Conservation (phyloP, 176 grass and related monocot species). For the Alopecurus myosuroides region DNA sequence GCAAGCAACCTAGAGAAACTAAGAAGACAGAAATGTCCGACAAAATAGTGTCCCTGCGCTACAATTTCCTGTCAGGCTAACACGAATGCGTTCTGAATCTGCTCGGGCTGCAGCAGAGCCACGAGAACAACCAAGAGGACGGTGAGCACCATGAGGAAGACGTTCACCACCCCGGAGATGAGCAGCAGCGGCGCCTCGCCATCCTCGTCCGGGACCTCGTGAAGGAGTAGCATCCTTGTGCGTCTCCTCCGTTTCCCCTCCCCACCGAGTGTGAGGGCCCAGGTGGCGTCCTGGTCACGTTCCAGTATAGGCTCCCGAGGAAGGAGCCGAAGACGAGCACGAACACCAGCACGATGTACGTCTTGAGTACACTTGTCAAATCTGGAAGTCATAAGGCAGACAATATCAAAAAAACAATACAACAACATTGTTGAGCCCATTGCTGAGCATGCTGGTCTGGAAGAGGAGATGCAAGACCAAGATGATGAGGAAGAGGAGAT, state of each 20-base stretch:
- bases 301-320: not conserved
- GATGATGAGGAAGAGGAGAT: too few species aligned
- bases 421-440: too few species aligned
- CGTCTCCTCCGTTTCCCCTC: not conserved
- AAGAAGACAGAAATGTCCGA: too few species aligned
- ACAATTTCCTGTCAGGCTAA: not conserved
- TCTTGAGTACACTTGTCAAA: too few species aligned
- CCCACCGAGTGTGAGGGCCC: not conserved
- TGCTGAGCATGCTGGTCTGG: too few species aligned
- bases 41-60: too few species aligned
- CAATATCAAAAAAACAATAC: too few species aligned
- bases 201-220: not conserved
- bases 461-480: too few species aligned
- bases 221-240: not conserved
- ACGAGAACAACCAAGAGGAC: slow-evolving; percentile 1
- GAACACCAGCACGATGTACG: not conserved
- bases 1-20: too few species aligned
- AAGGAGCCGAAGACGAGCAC: not conserved
- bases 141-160: slow-evolving; percentile 1
- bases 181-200: not conserved
- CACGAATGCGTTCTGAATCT: slow-evolving; percentile 13
- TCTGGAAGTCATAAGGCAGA: too few species aligned
- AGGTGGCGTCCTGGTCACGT: not conserved
- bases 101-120: slow-evolving; percentile 2
- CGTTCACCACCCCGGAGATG: not conserved